These are phyloP conservation scores for Thalia dealbata DNA, from an alignment of 176 grass and related monocot species.

Conservation along the genomic window DNA sequence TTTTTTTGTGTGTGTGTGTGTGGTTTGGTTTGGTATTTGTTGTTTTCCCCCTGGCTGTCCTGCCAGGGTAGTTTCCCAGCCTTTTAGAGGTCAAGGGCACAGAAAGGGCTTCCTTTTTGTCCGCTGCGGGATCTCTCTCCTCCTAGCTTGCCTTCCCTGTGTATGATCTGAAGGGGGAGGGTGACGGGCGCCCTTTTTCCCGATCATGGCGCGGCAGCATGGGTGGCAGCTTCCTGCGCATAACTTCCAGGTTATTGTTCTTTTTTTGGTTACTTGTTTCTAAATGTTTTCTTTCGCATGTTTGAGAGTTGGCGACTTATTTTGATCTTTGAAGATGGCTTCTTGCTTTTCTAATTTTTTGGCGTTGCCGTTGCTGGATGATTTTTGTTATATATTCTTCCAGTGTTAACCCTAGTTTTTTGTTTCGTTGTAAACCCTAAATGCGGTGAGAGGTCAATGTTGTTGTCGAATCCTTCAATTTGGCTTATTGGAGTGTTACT, in stretches of 20 bases:
- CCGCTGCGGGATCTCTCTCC: not conserved
- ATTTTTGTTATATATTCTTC: too few species aligned
- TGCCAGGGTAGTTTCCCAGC: not conserved
- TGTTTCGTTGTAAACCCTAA: not conserved
- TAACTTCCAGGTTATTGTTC: slow-evolving; percentile 63
- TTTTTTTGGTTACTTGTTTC: not conserved
- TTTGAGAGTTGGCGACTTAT: not conserved
- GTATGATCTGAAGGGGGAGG: not conserved
- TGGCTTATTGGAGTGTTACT: not conserved
- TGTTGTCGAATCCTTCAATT: not conserved
- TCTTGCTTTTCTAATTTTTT: not conserved
- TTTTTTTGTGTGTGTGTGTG: not conserved
- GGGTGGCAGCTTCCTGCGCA: slow-evolving; percentile 96
- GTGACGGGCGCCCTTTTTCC: not conserved
- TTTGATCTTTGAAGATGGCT: not conserved
- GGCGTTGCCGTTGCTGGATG: not conserved
- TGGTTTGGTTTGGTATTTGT: not conserved
- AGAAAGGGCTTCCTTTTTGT: not conserved
- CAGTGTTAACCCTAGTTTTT: not conserved
- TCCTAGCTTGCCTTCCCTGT: not conserved
- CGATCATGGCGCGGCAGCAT: slow-evolving; percentile 76
- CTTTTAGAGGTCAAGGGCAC: not conserved
- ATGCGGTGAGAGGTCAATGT: not conserved
- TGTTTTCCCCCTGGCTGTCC: not conserved
- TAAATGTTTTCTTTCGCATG: not conserved